Evolutionary conservation across 768 basidiomycete genomes (phyloP).

Genomic region (Amanita rubescens): DNA sequence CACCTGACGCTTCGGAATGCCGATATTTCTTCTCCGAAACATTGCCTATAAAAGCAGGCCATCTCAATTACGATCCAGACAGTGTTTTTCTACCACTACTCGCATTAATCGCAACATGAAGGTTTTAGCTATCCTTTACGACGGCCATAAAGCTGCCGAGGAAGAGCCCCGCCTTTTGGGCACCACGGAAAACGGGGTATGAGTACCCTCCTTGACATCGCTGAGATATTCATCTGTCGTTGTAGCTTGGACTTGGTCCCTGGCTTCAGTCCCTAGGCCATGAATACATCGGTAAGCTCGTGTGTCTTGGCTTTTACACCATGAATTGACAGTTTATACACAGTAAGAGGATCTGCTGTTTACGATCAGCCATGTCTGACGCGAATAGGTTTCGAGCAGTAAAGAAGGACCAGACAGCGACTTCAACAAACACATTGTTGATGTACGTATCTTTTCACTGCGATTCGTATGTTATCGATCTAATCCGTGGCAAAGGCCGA

Average conservation of each 20-base stretch:
- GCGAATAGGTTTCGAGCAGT: constrained; percentile 57
- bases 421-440: constrained; percentile 77
- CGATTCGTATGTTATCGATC: not conserved
- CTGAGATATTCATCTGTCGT: constrained; percentile 2
- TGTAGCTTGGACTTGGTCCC: constrained; percentile 61
- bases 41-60: constrained; percentile 3
- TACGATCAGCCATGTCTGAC: not conserved
- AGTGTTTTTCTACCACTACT: not conserved
- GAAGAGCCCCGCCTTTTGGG: constrained; percentile 73
- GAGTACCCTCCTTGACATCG: not conserved
- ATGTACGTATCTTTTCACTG: constrained; percentile 38
- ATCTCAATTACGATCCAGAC: not conserved
- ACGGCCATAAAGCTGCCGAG: constrained; percentile 55
- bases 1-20: not conserved
- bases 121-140: constrained; percentile 72
- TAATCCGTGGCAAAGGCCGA: constrained; percentile 45
- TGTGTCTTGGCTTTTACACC: constrained; percentile 2
- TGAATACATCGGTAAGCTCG: constrained; percentile 55
- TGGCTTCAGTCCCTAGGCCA: constrained; percentile 71
- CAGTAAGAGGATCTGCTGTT: not conserved
- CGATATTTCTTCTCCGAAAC: not conserved
- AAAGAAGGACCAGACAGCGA: constrained; percentile 79
- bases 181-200: constrained; percentile 72
- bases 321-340: not conserved
- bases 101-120: constrained; percentile 18